Conservation (phyloP, 2,329 filamentous ascomycete species). For the Torrubiella hemipterigena region DNA sequence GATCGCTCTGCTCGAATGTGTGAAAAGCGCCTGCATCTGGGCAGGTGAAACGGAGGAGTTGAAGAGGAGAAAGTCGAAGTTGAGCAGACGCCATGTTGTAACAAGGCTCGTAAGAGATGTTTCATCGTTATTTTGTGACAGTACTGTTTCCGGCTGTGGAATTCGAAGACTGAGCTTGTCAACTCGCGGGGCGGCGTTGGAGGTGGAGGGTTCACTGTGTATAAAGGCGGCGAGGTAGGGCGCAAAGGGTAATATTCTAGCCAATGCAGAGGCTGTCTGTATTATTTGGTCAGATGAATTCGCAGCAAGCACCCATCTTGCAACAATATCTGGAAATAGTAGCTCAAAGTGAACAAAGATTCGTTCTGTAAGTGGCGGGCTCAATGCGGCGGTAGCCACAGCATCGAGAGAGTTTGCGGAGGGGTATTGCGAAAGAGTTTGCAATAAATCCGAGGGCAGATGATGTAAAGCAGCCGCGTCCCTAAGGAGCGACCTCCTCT, state of each 20-base stretch:
- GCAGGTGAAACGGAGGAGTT: slow-evolving; percentile 51
- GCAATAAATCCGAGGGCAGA: slow-evolving; percentile 58
- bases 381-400: slow-evolving; percentile 57
- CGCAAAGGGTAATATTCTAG: slow-evolving; percentile 69
- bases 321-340: slow-evolving; percentile 71
- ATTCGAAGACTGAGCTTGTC: slow-evolving; percentile 14
- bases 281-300: slow-evolving; percentile 24
- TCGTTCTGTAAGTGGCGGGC: slow-evolving; percentile 55
- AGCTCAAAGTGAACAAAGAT: slow-evolving; percentile 65
- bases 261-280: slow-evolving; percentile 57
- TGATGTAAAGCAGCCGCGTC: slow-evolving; percentile 42
- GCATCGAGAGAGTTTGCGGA: slow-evolving; percentile 59
- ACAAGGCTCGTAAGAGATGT: slow-evolving; percentile 18
- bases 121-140: slow-evolving; percentile 9
- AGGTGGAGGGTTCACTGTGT: slow-evolving; percentile 28
- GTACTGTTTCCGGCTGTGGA: slow-evolving; percentile 12
- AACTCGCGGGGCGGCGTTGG: slow-evolving; percentile 12
- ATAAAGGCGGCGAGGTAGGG: slow-evolving; percentile 68
- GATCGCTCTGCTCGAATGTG: slow-evolving; percentile 44
- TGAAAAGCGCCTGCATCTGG: slow-evolving; percentile 57
- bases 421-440: slow-evolving; percentile 51
- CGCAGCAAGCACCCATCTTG: slow-evolving; percentile 56
- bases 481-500: slow-evolving; percentile 42
- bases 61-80: slow-evolving; percentile 61
- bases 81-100: slow-evolving; percentile 65